Percentiles rank a stretch among this genome's conserved stretches.
phyloP scores from a whole-genome alignment of 1,139 yeast species.

The Candida buenavistaensis region DNA sequence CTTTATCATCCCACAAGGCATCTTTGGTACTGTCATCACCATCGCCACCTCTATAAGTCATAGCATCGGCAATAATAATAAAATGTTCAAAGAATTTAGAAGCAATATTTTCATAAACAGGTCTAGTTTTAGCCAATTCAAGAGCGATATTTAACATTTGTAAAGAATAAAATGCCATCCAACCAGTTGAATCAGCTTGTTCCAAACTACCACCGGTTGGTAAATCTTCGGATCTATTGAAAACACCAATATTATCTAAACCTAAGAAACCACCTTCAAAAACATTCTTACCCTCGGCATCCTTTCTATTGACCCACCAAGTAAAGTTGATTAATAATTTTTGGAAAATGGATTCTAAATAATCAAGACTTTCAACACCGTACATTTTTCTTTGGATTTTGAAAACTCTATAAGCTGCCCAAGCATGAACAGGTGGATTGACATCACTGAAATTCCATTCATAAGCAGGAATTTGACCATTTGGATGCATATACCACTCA shows the following conservation, averaged over 20 bases:
- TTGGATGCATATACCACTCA: conserved; percentile 99
- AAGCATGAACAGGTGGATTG: conserved; percentile 97
- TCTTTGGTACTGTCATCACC: conserved; percentile 51
- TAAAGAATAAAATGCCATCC: conserved; percentile 95
- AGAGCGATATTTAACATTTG: conserved; percentile 94
- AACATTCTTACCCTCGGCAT: conserved; percentile 82
- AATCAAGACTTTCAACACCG: conserved; percentile 78
- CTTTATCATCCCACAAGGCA: conserved; percentile 89
- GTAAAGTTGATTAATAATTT: conserved; percentile 87
- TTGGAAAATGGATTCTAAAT: conserved; percentile 89
- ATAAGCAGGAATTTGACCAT: conserved; percentile 97
- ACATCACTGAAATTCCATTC: conserved; percentile 98
- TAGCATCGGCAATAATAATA: conserved; percentile 89
- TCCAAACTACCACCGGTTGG: conserved; percentile 93
- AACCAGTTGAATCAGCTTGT: conserved; percentile 96
- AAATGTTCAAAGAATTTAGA: conserved; percentile 95
- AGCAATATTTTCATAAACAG: conserved; percentile 92
- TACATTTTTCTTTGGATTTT: conserved; percentile 88
- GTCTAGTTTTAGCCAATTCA: conserved; percentile 80
- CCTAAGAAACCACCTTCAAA: conserved; percentile 97
- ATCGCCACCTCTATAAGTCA: conserved; percentile 71
- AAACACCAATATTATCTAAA: conserved; percentile 89
- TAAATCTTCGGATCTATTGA: conserved; percentile 90
- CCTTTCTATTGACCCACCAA: conserved; percentile 98
- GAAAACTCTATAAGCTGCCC: conserved; percentile 91